Base-by-base conservation (phyloP, 352 stramenopile species). In the Bremia lactucae region DNA sequence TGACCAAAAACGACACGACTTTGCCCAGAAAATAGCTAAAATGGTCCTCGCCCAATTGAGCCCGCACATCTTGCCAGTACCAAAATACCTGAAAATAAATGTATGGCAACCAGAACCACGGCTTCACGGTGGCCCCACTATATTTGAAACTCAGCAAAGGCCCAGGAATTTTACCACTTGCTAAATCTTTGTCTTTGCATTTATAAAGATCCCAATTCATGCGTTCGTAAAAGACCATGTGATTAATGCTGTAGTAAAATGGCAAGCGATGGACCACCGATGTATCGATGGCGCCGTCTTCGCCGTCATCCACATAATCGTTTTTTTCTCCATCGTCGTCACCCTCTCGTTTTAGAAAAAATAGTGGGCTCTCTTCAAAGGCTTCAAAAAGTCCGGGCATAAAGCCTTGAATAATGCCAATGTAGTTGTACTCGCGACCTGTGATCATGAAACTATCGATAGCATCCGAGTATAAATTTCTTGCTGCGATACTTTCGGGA, bases 171-270 rank as follows among this genome's bases (percentile, higher is more conserved):
- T 67, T 50, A 9, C 49, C 73, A 5, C 48, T 65, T 4, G 61
- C 62, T 31, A 68, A 41, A 38, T 82, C 69, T 54, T 86, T 86
- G 52, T 85, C 70, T 15, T 76, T 80, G 59, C 77, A 89, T 49
- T 83, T 83, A 67, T 89, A 89, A 45, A 89, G 36, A 21, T 89
- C 77, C 74, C 72, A 89, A 47, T 87, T 89, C 68, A 87, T 63
- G n/a, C 77, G 70, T 47, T 89, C 74, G 57, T 89, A 89, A 50
- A 85, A 89, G 47, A 89, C 74, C 74, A 89, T 87, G 69, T 89
- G 77, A 51, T 89, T 89, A 53, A 89, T 84, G 36, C 71, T 86
- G 59, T 87, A 89, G 56, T 82, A 86, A 46, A 89, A 89, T 31
- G 74, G 77, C 48, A 89, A 52, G 11, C 74, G 72, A 28, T 77